These are phyloP conservation scores for Barnettozyma populi DNA, from an alignment of 805 yeast genomes.

Conservation along the genomic window DNA sequence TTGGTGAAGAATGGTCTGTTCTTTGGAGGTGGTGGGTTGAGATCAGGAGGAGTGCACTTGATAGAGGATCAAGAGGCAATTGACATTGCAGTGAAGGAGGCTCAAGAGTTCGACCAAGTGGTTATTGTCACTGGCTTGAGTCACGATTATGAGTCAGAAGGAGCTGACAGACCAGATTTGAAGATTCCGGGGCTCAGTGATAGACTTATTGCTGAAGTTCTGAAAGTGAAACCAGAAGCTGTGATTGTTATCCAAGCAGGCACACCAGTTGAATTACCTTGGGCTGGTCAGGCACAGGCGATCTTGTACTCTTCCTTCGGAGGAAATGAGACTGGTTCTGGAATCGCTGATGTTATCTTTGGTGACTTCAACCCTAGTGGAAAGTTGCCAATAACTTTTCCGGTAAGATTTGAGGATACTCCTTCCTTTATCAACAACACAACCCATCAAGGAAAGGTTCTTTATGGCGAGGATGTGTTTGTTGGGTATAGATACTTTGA, in stretches of 20 bases:
- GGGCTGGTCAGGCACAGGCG: conserved; percentile 39
- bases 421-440: conserved; percentile 51
- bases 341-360: conserved; percentile 54
- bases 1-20: conserved; percentile 13
- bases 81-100: conserved; percentile 39
- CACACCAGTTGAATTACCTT: conserved; percentile 57
- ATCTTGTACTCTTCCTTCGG: conserved; percentile 54
- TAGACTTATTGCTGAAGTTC: conserved; percentile 41
- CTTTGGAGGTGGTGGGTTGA: conserved; percentile 30
- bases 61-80: conserved; percentile 28
- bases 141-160: conserved; percentile 57
- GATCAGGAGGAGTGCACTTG: conserved; percentile 28
- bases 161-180: conserved; percentile 49
- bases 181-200: conserved; percentile 46
- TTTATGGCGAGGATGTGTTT: conserved; percentile 62
- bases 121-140: conserved; percentile 47
- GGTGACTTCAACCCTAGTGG: conserved; percentile 61
- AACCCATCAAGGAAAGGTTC: conserved; percentile 45
- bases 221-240: conserved; percentile 44
- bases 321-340: conserved; percentile 55
- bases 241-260: conserved; percentile 57
- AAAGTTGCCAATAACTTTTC: conserved; percentile 52
- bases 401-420: conserved; percentile 44
- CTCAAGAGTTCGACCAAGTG: conserved; percentile 47
- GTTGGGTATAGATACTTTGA: conserved; percentile 62